Evolutionary conservation across 2,329 filamentous ascomycete genomes (phyloP), one percentile per base, ranked within the genome.

Genomic region (Niveomyces coronatus): DNA sequence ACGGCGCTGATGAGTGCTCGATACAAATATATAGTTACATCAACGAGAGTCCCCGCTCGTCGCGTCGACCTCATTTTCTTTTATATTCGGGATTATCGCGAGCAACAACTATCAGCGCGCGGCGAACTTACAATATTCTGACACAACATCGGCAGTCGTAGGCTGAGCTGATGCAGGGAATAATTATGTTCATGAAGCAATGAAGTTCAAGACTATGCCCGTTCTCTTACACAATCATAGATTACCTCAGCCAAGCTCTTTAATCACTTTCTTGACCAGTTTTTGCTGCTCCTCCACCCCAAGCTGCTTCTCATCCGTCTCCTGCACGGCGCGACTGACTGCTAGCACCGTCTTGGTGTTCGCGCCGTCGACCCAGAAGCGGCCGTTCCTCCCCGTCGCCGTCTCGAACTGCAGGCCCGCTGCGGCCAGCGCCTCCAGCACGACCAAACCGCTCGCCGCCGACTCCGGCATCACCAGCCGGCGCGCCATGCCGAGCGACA

Each of bases 331-430:
- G 48, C 76, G 76, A 1, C 88, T 89, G 40, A 96, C 83, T 1
- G 77, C 72, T 44, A 94, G 65, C 7, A 87, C 80, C 22, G 77
- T 79, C 61, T 74, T 82, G 26, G 81, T 64, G 44, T 69, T 82
- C 19, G 82, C 83, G 47, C 82, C 24, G 53, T 89, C 80, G 11
- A 96, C 83, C 87, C 91, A 96, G 16, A 96, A 74, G 57, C 77
- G 81, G 28, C 91, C 91, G 58, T 98, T 98, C 53, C 86, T 76
- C 14, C 91, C 91, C 8, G 94, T 84, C 1, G 89, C 89, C 43
- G 93, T 84, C 67, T 98, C 91, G 57, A 96, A 98, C 15, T 83
- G 79, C 11, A 94, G 61, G 38, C 85, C 89, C 41, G 79, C 79
- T 3, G 55, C 58, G 3, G 81, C 88, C 11, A 96, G 63, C 53